These are phyloP conservation scores for Scalesia atractyloides DNA, from an alignment of 129 eudicot species.

Conservation along the genomic window DNA sequence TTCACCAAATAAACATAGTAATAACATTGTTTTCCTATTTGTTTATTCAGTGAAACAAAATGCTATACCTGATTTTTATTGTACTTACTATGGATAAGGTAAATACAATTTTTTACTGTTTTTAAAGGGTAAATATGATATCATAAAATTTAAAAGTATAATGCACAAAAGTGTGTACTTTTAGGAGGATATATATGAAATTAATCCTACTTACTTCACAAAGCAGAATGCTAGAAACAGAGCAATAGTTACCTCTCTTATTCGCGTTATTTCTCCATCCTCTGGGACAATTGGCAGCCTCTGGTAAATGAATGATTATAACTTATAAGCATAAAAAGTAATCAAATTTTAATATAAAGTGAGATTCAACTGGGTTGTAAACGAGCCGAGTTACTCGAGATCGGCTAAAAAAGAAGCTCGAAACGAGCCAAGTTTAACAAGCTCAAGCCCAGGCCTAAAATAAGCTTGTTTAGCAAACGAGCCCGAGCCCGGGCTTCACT, in stretches of 20 bases:
- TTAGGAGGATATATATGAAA: background rate
- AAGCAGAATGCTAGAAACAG: slow-evolving; percentile 13
- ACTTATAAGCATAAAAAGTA: slow-evolving; percentile 11
- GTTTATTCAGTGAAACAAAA: background rate
- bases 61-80: background rate
- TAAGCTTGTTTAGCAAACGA: no score
- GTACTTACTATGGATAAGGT: background rate
- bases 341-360: background rate
- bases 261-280: slow-evolving; percentile 62
- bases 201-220: background rate
- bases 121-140: background rate
- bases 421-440: no score
- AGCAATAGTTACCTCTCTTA: slow-evolving; percentile 52
- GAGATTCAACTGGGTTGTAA: slow-evolving; percentile 11
- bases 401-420: no score
- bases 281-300: slow-evolving; percentile 51
- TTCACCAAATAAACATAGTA: background rate
- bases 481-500: no score
- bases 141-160: background rate
- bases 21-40: background rate
- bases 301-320: slow-evolving; percentile 35
- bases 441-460: no score
- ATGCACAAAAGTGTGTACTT: no score
- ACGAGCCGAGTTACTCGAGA: no score
- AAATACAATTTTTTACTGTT: background rate